A percentile compares a stretch with the other conserved stretches of the same genome.
Conservation (phyloP, 305 asterid genomes). For the Euphrasia arctica region DNA sequence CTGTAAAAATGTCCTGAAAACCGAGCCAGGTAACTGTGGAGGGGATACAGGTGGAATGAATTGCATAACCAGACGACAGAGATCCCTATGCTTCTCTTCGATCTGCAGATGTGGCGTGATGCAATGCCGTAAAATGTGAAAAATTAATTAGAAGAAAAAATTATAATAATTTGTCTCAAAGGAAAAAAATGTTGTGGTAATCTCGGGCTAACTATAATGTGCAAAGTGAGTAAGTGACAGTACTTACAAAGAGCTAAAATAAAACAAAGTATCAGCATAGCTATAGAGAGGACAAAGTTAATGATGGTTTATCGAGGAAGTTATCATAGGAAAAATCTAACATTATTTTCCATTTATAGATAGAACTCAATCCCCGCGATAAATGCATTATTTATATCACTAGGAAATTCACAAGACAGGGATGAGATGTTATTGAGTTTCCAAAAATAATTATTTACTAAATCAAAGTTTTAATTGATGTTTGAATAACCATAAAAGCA, state of each 20-base stretch:
- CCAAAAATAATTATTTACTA: too few relatives aligned
- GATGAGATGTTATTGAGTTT: not conserved
- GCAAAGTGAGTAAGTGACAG: not conserved
- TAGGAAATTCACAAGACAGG: not conserved
- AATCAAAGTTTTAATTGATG: too few relatives aligned
- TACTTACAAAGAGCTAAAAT: not conserved
- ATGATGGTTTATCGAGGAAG: conserved; percentile 1
- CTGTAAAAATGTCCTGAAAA: conserved; percentile 76
- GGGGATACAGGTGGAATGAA: conserved; percentile 83
- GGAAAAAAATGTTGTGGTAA: conserved; percentile 8
- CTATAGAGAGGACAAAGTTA: conserved; percentile 13
- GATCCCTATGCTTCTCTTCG: conserved; percentile 94
- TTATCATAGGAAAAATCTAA: conserved; percentile 13
- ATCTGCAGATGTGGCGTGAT: conserved; percentile 46
- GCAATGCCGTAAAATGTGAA: conserved; percentile 22
- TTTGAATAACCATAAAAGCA: too few relatives aligned
- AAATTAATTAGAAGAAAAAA: conserved; percentile 9
- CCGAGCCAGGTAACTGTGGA: conserved; percentile 82
- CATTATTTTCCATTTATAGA: conserved; percentile 5
- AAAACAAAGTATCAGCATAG: not conserved
- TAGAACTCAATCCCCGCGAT: not conserved
- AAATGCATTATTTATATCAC: not conserved
- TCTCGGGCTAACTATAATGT: not conserved
- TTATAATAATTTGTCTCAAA: conserved; percentile 9
- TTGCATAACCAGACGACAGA: conserved; percentile 85